Conservation (phyloP, 2,329 filamentous ascomycete species). For the Parafenestella ontariensis region DNA sequence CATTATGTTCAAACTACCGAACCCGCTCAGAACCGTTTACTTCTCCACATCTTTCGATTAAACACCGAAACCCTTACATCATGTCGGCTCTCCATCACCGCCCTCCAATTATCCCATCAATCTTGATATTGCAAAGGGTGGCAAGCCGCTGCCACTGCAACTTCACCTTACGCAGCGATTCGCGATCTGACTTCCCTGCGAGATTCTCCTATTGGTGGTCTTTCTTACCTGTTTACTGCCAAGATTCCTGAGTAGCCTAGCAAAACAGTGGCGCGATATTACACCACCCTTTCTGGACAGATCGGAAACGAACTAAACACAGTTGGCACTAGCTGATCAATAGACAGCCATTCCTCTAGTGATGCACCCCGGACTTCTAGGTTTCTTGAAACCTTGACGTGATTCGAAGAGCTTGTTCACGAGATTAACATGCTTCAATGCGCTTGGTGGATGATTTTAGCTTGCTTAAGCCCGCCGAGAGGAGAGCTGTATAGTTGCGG, state of each 20-base stretch:
- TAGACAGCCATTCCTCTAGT: constrained; percentile 6
- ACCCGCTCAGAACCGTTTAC: background rate
- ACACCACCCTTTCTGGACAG: constrained; percentile 8
- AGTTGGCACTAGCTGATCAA: constrained; percentile 9
- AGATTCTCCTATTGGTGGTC: constrained; percentile 34
- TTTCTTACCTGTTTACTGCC: constrained; percentile 18
- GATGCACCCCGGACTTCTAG: constrained; percentile 11
- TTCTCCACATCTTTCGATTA: background rate
- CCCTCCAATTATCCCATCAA: constrained; percentile 4
- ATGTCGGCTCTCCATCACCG: background rate
- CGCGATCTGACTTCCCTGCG: background rate
- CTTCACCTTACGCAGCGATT: background rate
- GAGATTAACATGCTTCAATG: constrained; percentile 5
- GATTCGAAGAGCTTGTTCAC: constrained; percentile 8
- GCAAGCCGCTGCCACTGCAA: background rate
- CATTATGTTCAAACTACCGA: background rate
- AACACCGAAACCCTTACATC: background rate
- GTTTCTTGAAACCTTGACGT: constrained; percentile 4
- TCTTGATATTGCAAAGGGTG: background rate
- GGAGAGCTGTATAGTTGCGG: constrained; percentile 15
- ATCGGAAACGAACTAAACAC: constrained; percentile 8
- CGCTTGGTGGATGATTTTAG: constrained; percentile 32
- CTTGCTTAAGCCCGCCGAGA: background rate
- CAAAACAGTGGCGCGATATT: constrained; percentile 27
- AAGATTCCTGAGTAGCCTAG: constrained; percentile 20